A percentile compares a stretch with the other conserved stretches of the same genome.
Conservation (phyloP, 768 basidiomycete genomes). For the Auricularia sp. region DNA sequence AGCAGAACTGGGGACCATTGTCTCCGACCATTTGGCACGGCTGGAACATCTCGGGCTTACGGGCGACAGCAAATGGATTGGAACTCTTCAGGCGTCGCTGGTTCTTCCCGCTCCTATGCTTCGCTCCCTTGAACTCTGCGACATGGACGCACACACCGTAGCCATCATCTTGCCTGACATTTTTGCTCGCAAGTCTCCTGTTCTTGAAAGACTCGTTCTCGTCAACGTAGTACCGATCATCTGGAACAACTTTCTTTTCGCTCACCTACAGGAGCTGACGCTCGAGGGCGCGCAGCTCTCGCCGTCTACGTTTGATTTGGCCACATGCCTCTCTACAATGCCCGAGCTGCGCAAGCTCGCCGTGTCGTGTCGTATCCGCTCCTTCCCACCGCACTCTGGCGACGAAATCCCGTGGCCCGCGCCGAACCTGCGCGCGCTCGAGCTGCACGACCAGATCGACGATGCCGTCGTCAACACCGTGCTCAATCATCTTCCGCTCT, state of each 20-base stretch:
- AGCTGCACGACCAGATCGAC: neutral
- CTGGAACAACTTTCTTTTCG: neutral
- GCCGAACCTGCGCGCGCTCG: neutral
- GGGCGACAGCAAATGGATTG: neutral
- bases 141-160: neutral
- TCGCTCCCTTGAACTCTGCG: neutral
- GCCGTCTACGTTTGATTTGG: neutral
- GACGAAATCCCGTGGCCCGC: neutral
- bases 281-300: neutral
- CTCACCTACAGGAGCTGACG: neutral
- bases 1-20: neutral
- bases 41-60: neutral
- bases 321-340: neutral
- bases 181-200: neutral
- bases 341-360: neutral
- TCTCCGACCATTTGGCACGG: neutral
- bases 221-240: neutral
- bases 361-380: neutral
- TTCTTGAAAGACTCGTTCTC: neutral
- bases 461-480: neutral
- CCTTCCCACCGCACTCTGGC: neutral
- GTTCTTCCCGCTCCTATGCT: neutral
- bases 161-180: neutral
- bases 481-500: neutral
- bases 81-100: neutral